Evolutionary conservation across 2,329 filamentous ascomycete genomes (phyloP), one percentile per base, ranked within the genome.

Genomic region (Neonectria coccinea): DNA sequence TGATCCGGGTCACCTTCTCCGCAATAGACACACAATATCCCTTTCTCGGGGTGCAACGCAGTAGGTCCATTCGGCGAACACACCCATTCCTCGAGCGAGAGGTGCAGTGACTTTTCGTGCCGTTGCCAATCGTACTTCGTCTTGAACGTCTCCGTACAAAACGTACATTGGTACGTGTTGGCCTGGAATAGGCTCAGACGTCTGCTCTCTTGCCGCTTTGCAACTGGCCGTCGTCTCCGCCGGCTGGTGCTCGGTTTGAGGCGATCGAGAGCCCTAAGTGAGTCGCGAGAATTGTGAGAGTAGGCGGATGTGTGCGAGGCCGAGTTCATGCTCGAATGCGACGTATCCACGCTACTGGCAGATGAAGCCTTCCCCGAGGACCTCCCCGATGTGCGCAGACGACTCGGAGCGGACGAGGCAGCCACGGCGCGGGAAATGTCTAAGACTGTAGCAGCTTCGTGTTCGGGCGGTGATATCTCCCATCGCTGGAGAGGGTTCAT

Each of bases 321-420:
- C 2, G 85, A 87, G 12, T 79, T 80, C 7, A 80, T 80, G 61
- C 84, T 86, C 1, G 85, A 87, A 22, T 83, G 81, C 3, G 85
- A 87, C 0, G 85, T 87, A 27, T 83, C 83, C 50, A 84, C 77
- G 76, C 85, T 87, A 74, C 85, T 87, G 2, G 80, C 79, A 3
- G 85, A 86, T 4, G 86, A 87, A 12, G 78, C 79, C 52, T 85
- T 83, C 12, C 84, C 25, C 16, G 50, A 27, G n/a, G 63, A 57
- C 45, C 25, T 14, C 3, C 47, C 73, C 0, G 85, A 87, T 31
- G 78, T 80, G 65, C 79, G 78, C 2, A 84, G 86, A 22, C 84
- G 84, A 65, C 87, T 2, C 12, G 53, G 25, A 36, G 36, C 45
- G 20, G 5, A 27, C 14, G 31, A 56, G 11, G 62, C 61, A 2